Base-by-base conservation (phyloP, 371 early-diverging fungal species). In the Sporodiniella umbellata region DNA sequence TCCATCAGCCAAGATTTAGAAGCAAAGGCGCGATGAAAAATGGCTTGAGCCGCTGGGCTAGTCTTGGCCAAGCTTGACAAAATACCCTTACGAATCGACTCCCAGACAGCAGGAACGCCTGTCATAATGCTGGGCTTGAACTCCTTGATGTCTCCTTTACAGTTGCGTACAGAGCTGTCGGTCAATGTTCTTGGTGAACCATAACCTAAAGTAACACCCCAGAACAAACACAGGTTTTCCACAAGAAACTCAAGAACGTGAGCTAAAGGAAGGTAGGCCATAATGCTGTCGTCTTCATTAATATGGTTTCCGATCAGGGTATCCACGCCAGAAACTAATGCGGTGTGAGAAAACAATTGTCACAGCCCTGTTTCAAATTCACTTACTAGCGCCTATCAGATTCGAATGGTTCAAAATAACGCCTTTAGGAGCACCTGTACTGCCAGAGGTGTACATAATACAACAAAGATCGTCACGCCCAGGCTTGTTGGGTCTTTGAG, bases 261-360 rank as follows among this genome's bases (percentile, higher is more conserved):
- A 18, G 92, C 90, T 1, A 90, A 66, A 4, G 95, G 95, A 21
- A 95, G 74, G 63, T 89, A 92, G 8, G 88, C 87, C 48, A 93
- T 67, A 53, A 91, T 74, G 8, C 56, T 49, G 33, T 78, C 81
- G 17, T 67, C 65, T 17, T 89, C 87, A 19, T 51, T 39, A 53
- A 93, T 84, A 55, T 85, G 76, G 42, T 91, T 76, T 0, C 89
- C 89, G 21, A 84, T 68, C 17, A 86, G 70, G 11, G 75, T 71
- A 38, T 86, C 95, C 54, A 87, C 92, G 5, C 93, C 94, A 42
- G 95, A 66, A 24, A 75, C 69, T 44, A 79, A n/a, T n/a, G n/a
- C n/a, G n/a, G n/a, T n/a, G n/a, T n/a, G n/a, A n/a, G n/a, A n/a
- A n/a, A n/a, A n/a, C n/a, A n/a, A n/a, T n/a, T n/a, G n/a, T n/a